Percentiles rank a stretch among this genome's conserved stretches.
Conservation (phyloP, 2,329 filamentous ascomycete genomes). For the Botrytis porri region DNA sequence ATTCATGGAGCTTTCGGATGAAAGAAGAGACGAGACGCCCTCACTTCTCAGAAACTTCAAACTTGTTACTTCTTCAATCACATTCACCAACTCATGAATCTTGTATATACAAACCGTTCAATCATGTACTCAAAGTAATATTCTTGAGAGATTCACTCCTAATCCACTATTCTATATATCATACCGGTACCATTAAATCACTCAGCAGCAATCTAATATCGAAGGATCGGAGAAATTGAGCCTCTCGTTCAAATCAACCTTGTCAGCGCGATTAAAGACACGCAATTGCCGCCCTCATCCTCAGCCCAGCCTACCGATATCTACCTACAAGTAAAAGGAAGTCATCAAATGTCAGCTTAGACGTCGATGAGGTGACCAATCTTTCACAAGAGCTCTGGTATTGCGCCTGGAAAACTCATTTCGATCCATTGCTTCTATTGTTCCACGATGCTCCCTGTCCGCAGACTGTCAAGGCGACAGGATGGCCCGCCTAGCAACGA, state of each 20-base stretch:
- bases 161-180: neutral
- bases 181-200: neutral
- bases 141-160: neutral
- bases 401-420: slow-evolving; percentile 1
- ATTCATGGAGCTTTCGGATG: slow-evolving; percentile 8
- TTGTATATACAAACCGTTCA: neutral
- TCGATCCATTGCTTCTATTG: slow-evolving; percentile 4
- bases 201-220: neutral
- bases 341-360: slow-evolving; percentile 12
- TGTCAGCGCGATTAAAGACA: slow-evolving; percentile 13
- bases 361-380: slow-evolving; percentile 19
- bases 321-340: neutral
- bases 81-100: neutral
- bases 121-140: neutral
- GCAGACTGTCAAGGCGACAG: slow-evolving; percentile 15
- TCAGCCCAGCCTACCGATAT: slow-evolving; percentile 1
- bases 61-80: neutral
- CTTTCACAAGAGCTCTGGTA: slow-evolving; percentile 10
- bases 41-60: neutral
- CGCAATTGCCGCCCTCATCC: slow-evolving; percentile 13
- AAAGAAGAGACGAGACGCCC: slow-evolving; percentile 10
- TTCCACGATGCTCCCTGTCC: slow-evolving; percentile 15
- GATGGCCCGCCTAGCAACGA: slow-evolving; percentile 8
- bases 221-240: neutral
- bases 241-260: neutral